These are phyloP conservation scores for Coffea canephora DNA, from an alignment of 257 asterid genomes.

Conservation along the genomic window DNA sequence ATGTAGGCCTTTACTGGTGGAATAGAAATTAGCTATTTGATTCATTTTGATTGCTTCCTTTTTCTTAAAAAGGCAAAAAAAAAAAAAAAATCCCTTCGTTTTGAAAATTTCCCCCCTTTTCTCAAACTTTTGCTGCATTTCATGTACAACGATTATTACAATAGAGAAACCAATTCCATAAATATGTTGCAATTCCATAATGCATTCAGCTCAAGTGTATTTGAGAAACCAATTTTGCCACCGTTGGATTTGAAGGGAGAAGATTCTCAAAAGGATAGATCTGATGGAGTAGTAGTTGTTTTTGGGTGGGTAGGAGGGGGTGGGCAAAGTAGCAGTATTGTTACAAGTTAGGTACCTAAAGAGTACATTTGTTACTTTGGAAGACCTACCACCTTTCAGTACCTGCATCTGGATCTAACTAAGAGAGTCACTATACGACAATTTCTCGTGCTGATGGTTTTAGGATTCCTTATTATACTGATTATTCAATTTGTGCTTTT, in stretches of 20 bases:
- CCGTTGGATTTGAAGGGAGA: not conserved
- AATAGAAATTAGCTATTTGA: not conserved
- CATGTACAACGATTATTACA: not conserved
- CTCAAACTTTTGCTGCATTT: not conserved
- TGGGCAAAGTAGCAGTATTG: not conserved
- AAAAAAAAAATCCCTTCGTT: too few species aligned
- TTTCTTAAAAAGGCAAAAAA: too few species aligned
- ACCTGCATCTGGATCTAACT: not conserved
- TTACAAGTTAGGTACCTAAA: not conserved
- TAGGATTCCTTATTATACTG: not conserved
- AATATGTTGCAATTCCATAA: too few species aligned
- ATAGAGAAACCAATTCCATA: not conserved
- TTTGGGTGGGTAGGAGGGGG: too few species aligned
- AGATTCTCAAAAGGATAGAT: too few species aligned
- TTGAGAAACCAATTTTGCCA: too few species aligned
- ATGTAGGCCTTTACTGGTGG: not conserved
- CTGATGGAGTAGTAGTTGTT: too few species aligned
- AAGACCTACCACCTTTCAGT: not conserved
- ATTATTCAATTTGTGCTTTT: not conserved
- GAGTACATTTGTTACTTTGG: not conserved
- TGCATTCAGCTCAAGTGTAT: not conserved
- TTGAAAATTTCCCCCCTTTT: too few species aligned
- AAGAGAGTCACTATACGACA: not conserved
- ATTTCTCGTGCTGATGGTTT: not conserved
- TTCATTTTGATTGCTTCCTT: too few species aligned